Evolutionary conservation across 2,329 filamentous ascomycete genomes (phyloP), one percentile per base, ranked within the genome.

Genomic region (Fusarium secorum): DNA sequence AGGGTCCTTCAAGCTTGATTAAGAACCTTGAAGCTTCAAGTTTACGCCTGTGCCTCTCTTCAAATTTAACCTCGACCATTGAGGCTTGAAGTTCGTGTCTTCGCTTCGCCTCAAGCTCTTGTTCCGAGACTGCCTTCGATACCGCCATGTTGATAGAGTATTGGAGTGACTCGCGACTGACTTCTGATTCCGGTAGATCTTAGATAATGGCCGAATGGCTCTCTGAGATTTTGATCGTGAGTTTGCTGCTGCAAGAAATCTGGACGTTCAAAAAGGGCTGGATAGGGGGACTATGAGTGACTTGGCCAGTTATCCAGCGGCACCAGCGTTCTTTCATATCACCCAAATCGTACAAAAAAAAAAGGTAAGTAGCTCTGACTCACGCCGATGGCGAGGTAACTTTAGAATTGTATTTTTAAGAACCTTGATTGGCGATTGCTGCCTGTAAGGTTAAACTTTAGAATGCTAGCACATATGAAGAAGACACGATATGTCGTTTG

Each of bases 161-260:
- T 30, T 58, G 51, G 8, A 60, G 64, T 6, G 66, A 18, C 10
- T 70, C 58, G 14, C n/a, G 30, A 38, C 55, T 54, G 11, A 15
- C 51, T 4, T 18, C 51, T 2, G 39, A 6, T 9, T 49, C 26
- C 26, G 48, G 60, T 5, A 33, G 15, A 7, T 36, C 15, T 38
- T 30, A 38, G 6, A 64, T 18, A 39, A 61, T 15, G 32, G 7
- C 7, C 32, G 0, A 71, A 24, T 53, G 44, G 4, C 24, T 11
- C 13, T 70, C 32, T 4, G 56, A 49, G 18, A 61, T 3, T 3
- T 24, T 4, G 6, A 26, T 18, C 0, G 18, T 14, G 2, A 11
- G 22, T 18, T 38, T 22, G 13, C 4, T 10, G 20, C 30, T 8
- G 28, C 51, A 55, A 28, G 51, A 35, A 9, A 39, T 33, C 4